phyloP scores from a whole-genome alignment of 805 yeast genomes.

The Teunomyces atbi region DNA sequence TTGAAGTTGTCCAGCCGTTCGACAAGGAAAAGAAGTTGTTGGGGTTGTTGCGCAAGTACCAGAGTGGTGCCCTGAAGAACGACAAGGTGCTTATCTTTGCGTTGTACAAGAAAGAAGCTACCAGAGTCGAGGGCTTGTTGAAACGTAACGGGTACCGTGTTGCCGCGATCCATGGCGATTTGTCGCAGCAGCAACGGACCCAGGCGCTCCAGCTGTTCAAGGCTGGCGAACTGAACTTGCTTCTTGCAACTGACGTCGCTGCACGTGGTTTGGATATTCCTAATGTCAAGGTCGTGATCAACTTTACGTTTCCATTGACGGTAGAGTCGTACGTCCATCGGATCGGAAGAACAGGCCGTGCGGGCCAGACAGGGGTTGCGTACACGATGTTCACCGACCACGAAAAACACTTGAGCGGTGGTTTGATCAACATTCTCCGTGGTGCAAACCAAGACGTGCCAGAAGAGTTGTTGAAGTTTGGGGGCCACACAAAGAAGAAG shows the following conservation, averaged over 20 bases:
- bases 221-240: slow-evolving; percentile 66
- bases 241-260: slow-evolving; percentile 97
- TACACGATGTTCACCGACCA: slow-evolving; percentile 95
- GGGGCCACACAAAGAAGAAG: slow-evolving; percentile 97
- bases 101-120: slow-evolving; percentile 93
- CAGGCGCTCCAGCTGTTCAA: slow-evolving; percentile 84
- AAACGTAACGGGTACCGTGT: slow-evolving; percentile 72
- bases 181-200: slow-evolving; percentile 89
- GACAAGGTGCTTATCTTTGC: slow-evolving; percentile 93
- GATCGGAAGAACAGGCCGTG: slow-evolving; percentile 98
- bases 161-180: slow-evolving; percentile 95
- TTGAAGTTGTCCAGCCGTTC: slow-evolving; percentile 79
- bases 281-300: slow-evolving; percentile 91
- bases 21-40: slow-evolving; percentile 77
- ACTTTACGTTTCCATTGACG: slow-evolving; percentile 92
- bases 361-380: slow-evolving; percentile 92
- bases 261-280: slow-evolving; percentile 98
- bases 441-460: slow-evolving; percentile 97
- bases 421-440: slow-evolving; percentile 83
- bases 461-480: slow-evolving; percentile 89
- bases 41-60: slow-evolving; percentile 71
- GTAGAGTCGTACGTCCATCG: slow-evolving; percentile 97
- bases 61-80: slow-evolving; percentile 57
- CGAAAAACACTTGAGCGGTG: slow-evolving; percentile 95
- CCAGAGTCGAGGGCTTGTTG: slow-evolving; percentile 79